phyloP scores from a whole-genome alignment of 345 rosid species.

The Populus nigra region DNA sequence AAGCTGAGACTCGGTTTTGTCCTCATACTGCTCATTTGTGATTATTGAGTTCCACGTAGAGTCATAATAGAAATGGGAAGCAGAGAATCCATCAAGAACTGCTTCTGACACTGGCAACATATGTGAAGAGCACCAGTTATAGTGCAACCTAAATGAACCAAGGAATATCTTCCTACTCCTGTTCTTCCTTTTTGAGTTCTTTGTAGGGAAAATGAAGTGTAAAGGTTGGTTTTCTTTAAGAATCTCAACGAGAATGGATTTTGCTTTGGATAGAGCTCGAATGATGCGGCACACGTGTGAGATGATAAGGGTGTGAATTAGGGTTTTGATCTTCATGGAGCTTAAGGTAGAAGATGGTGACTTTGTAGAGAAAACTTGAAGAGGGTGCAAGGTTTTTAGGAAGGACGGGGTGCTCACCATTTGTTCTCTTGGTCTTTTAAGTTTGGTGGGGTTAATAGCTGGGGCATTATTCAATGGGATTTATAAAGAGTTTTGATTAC shows the following conservation, averaged over 20 bases:
- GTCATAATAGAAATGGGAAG: conserved; percentile 51
- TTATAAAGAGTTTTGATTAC: conserved; percentile 15
- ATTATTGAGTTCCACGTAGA: conserved; percentile 47
- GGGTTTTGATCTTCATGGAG: conserved; percentile 57
- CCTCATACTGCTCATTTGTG: conserved; percentile 25
- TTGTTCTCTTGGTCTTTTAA: neutral
- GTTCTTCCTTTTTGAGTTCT: conserved; percentile 38
- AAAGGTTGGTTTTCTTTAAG: conserved; percentile 46
- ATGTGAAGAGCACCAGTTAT: conserved; percentile 82
- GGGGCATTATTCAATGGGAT: neutral
- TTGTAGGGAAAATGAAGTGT: conserved; percentile 40
- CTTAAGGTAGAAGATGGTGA: conserved; percentile 44
- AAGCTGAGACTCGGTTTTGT: conserved; percentile 42
- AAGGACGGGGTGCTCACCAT: conserved; percentile 10
- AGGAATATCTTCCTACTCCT: conserved; percentile 46
- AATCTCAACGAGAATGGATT: conserved; percentile 43
- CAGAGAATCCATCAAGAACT: conserved; percentile 37
- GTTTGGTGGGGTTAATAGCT: neutral
- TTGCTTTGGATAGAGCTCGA: conserved; percentile 54
- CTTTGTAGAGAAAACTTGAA: conserved; percentile 17
- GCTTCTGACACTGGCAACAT: conserved; percentile 58
- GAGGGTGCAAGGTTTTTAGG: conserved; percentile 4
- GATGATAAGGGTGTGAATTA: conserved; percentile 53
- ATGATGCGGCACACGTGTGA: conserved; percentile 51
- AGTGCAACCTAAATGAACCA: conserved; percentile 86